Evolutionary conservation across 2,329 filamentous ascomycete genomes (phyloP).

Genomic region (Ascochyta pisi): DNA sequence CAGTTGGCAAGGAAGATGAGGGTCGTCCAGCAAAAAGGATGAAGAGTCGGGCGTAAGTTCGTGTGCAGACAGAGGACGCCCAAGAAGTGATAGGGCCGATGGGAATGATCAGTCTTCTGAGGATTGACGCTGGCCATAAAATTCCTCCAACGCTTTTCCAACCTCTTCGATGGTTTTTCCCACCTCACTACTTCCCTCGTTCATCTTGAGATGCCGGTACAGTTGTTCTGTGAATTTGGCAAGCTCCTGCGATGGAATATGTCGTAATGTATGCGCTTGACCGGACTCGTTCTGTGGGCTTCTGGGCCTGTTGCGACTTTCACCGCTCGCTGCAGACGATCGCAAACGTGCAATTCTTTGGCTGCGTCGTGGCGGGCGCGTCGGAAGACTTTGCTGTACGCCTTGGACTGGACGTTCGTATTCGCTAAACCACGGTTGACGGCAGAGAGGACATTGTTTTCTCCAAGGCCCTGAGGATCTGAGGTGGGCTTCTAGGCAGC

Average conservation of each 20-base stretch:
- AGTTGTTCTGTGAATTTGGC: background rate
- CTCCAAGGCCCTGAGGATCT: constrained; percentile 4
- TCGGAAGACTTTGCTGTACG: background rate
- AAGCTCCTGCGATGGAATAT: background rate
- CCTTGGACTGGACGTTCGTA: background rate
- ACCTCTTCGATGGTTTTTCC: background rate
- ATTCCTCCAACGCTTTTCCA: background rate
- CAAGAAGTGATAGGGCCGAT: background rate
- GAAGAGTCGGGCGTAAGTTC: background rate
- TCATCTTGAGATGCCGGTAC: background rate
- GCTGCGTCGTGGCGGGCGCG: background rate
- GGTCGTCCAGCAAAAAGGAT: constrained; percentile 10
- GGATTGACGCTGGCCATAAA: background rate
- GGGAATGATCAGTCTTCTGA: background rate
- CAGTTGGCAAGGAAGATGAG: background rate
- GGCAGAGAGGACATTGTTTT: constrained; percentile 12
- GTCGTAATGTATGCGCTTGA: background rate
- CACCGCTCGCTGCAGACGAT: background rate
- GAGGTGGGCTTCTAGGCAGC: constrained; percentile 8
- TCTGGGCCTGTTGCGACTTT: background rate
- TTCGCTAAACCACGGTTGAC: background rate
- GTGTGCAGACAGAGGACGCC: background rate
- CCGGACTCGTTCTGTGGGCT: background rate
- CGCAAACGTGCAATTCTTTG: background rate
- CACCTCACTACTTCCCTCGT: constrained; percentile 2